Percentiles rank a stretch among this genome's conserved stretches.
These are phyloP conservation scores for Dunaliella salina DNA, from an alignment of 163 green algal species.

Conservation along the genomic window DNA sequence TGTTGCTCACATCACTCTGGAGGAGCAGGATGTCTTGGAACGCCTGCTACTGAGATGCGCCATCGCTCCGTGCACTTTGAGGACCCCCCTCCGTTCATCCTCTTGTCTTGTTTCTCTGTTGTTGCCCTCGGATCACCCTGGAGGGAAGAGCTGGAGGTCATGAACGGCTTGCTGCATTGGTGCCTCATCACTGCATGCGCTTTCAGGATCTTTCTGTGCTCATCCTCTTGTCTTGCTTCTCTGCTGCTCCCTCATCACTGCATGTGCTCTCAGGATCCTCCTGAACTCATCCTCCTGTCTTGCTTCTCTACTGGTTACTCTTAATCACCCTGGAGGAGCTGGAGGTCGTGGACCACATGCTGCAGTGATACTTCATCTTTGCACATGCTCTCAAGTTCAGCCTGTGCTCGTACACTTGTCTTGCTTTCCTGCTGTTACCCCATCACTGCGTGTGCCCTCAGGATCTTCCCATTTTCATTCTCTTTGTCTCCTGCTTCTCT, in stretches of 20 bases:
- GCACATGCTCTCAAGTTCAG: too few relatives aligned
- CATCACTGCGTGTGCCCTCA: background rate
- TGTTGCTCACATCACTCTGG: conserved; percentile 68
- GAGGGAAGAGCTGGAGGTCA: conserved; percentile 91
- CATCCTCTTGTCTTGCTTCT: too few relatives aligned
- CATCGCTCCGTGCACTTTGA: conserved; percentile 67
- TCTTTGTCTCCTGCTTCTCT: background rate
- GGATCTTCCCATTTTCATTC: background rate
- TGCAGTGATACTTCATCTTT: too few relatives aligned
- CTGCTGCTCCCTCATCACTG: too few relatives aligned
- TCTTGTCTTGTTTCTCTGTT: background rate
- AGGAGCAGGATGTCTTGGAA: conserved; percentile 83
- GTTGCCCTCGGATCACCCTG: conserved; percentile 72
- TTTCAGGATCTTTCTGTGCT: too few relatives aligned
- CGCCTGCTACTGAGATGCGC: conserved; percentile 92
- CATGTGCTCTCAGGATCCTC: too few relatives aligned
- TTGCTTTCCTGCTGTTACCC: too few relatives aligned
- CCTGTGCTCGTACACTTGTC: too few relatives aligned
- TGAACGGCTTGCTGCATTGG: too few relatives aligned
- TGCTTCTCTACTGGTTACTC: background rate
- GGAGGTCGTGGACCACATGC: too few relatives aligned
- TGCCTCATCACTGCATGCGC: too few relatives aligned
- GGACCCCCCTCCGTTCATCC: background rate
- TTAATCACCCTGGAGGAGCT: conserved; percentile 92
- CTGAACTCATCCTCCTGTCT: background rate